Evolutionary conservation across 2,329 filamentous ascomycete species (phyloP).

Genomic region (Talaromyces sp.): DNA sequence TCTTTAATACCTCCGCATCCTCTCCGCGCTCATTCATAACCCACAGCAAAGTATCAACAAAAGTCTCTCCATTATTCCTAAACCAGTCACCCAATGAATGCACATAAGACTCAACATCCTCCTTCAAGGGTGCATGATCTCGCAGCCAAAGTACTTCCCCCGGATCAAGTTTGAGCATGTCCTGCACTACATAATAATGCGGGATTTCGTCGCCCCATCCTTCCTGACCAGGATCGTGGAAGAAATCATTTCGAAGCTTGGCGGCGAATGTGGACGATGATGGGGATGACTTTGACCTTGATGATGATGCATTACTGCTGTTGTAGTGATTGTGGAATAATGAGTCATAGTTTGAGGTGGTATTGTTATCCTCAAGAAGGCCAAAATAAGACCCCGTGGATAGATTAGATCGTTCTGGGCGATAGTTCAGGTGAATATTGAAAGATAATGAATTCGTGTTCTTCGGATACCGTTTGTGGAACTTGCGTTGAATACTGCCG

Average conservation of each 20-base stretch:
- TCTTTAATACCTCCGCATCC: constrained; percentile 25
- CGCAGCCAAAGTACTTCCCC: constrained; percentile 55
- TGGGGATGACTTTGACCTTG: neutral
- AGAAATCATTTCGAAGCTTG: constrained; percentile 45
- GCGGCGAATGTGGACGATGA: constrained; percentile 33
- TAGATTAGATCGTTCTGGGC: constrained; percentile 20
- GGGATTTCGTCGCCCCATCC: constrained; percentile 61
- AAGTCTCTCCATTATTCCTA: constrained; percentile 59
- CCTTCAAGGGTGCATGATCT: constrained; percentile 52
- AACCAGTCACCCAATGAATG: constrained; percentile 55
- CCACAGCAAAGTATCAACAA: constrained; percentile 54
- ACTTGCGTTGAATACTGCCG: constrained; percentile 54
- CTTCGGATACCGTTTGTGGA: constrained; percentile 52
- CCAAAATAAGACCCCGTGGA: constrained; percentile 9
- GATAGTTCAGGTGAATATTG: constrained; percentile 49
- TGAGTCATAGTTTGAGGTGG: constrained; percentile 16
- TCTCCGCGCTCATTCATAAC: constrained; percentile 53
- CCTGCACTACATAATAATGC: constrained; percentile 60
- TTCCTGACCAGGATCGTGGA: constrained; percentile 52
- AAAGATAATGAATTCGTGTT: constrained; percentile 48
- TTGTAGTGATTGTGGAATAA: constrained; percentile 24
- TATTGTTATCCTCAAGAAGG: neutral
- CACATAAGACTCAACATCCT: constrained; percentile 54
- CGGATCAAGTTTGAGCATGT: constrained; percentile 60
- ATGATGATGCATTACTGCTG: constrained; percentile 16